A percentile compares a stretch with the other conserved stretches of the same genome.
These are phyloP conservation scores for Euphorbia lathyris DNA, from an alignment of 345 rosid species.

Conservation along the genomic window DNA sequence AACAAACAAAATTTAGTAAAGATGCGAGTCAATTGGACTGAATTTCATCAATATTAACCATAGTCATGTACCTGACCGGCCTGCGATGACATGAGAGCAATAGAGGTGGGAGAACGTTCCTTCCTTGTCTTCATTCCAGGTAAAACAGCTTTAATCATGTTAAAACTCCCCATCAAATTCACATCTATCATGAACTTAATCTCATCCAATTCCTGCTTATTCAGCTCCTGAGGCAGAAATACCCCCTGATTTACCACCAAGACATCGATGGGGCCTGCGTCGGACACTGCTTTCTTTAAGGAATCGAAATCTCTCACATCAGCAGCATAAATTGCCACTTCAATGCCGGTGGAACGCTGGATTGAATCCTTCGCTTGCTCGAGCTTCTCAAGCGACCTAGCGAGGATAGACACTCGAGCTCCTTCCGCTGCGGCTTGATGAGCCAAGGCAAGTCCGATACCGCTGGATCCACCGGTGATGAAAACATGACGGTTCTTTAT, in stretches of 20 bases:
- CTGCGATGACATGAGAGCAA: constrained; percentile 76
- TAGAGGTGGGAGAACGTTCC: constrained; percentile 52
- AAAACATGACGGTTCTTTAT: constrained; percentile 74
- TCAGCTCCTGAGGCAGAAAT: constrained; percentile 57
- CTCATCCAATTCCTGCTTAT: constrained; percentile 58
- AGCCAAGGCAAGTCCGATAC: constrained; percentile 79
- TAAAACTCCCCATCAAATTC: constrained; percentile 77
- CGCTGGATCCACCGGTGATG: constrained; percentile 92
- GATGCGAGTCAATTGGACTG: neutral
- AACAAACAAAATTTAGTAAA: neutral
- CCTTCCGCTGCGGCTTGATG: constrained; percentile 67
- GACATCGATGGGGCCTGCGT: constrained; percentile 69
- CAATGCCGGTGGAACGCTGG: constrained; percentile 63
- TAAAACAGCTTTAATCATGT: constrained; percentile 77
- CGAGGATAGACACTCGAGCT: constrained; percentile 72
- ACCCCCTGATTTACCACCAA: constrained; percentile 82
- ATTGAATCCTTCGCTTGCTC: constrained; percentile 62
- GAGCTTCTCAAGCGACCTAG: constrained; percentile 55
- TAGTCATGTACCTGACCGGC: constrained; percentile 69
- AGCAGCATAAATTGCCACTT: constrained; percentile 58
- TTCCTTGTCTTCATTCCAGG: constrained; percentile 63
- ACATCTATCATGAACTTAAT: constrained; percentile 75
- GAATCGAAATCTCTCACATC: constrained; percentile 78
- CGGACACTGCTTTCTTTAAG: constrained; percentile 40
- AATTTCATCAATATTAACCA: neutral